Percentiles rank a stretch among this genome's conserved stretches.
phyloP scores from a whole-genome alignment of 306 rosid species.

The Inga leiocalycina region DNA sequence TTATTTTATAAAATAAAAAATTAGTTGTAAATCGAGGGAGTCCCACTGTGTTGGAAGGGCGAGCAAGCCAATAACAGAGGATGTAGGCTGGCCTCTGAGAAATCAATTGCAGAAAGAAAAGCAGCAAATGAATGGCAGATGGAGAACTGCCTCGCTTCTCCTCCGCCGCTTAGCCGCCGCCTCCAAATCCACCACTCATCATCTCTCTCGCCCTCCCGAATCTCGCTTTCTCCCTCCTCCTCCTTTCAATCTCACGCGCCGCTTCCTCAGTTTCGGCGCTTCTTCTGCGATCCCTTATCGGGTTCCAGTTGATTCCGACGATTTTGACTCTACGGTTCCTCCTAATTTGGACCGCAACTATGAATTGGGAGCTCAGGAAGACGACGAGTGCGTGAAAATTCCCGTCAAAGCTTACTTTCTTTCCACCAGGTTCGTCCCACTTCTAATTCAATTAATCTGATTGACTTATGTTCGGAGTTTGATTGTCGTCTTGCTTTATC shows the following conservation, averaged over 20 bases:
- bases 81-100: background rate
- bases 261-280: conserved; percentile 41
- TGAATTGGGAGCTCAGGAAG: conserved; percentile 36
- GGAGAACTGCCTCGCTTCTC: conserved; percentile 69
- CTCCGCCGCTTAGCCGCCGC: conserved; percentile 39
- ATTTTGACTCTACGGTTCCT: conserved; percentile 48
- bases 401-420: conserved; percentile 88
- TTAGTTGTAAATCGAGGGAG: background rate
- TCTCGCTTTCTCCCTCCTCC: conserved; percentile 6
- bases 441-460: background rate
- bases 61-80: background rate
- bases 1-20: too few relatives aligned
- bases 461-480: conserved; percentile 19
- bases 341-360: conserved; percentile 18
- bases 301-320: conserved; percentile 32
- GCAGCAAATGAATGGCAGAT: conserved; percentile 75
- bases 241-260: conserved; percentile 2
- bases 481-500: background rate
- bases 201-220: conserved; percentile 11
- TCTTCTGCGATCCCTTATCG: conserved; percentile 63
- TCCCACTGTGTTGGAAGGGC: background rate
- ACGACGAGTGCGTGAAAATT: conserved; percentile 52
- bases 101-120: background rate
- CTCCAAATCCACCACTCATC: conserved; percentile 35
- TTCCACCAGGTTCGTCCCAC: conserved; percentile 73